Conservation (phyloP, 352 stramenopile genomes). For the Blastocystis sp. region DNA sequence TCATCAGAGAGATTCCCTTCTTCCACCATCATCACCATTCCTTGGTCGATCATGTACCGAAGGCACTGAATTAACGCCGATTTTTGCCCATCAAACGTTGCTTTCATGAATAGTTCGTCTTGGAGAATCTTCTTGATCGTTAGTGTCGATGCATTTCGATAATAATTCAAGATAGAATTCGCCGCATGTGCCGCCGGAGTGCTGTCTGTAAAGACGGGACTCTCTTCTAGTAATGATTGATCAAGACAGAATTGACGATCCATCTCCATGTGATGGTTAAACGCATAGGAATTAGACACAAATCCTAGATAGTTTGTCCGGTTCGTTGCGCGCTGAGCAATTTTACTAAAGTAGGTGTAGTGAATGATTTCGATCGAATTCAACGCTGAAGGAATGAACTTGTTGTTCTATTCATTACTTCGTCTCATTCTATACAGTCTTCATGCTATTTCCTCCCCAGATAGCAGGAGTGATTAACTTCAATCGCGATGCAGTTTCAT, state of each 20-base stretch:
- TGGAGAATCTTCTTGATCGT: neutral
- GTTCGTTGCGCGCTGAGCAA: constrained; percentile 16
- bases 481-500: neutral
- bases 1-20: constrained; percentile 3
- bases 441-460: constrained; percentile 45
- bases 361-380: constrained; percentile 27
- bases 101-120: neutral
- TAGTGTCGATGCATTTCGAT: neutral
- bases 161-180: neutral
- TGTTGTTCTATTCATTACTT: constrained; percentile 10
- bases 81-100: constrained; percentile 27
- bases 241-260: neutral
- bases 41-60: constrained; percentile 34
- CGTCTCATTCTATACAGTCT: neutral
- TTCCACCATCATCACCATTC: neutral
- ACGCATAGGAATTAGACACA: constrained; percentile 9
- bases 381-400: constrained; percentile 32
- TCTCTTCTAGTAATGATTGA: neutral
- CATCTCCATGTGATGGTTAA: constrained; percentile 13
- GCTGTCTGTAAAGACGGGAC: neutral
- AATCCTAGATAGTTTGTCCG: constrained; percentile 35
- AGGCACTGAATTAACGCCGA: neutral
- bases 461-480: constrained; percentile 39
- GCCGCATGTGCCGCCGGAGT: neutral
- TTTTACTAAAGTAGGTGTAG: constrained; percentile 54